phyloP scores from a whole-genome alignment of 495 filamentous ascomycete genomes.

The Rhypophila decipiens region DNA sequence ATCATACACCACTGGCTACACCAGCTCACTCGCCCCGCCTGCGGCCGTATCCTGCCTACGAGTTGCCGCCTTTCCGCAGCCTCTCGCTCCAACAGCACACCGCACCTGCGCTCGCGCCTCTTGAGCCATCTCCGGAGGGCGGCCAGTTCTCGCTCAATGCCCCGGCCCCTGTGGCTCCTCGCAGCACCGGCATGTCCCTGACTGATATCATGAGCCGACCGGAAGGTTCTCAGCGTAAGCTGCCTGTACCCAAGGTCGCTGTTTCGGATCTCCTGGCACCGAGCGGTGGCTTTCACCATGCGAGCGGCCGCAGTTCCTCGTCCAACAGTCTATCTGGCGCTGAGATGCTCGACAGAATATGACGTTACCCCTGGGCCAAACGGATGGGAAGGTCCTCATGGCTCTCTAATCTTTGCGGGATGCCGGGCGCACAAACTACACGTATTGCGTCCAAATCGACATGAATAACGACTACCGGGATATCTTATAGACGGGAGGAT shows the following conservation, averaged over 20 bases:
- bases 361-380: slow-evolving; percentile 3
- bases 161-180: slow-evolving; percentile 28
- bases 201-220: slow-evolving; percentile 87
- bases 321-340: slow-evolving; percentile 41
- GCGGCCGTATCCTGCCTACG: slow-evolving; percentile 60
- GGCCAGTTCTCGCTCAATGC: slow-evolving; percentile 36
- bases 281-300: slow-evolving; percentile 50
- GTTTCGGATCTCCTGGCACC: slow-evolving; percentile 79
- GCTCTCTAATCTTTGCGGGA: too few species aligned
- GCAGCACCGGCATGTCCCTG: slow-evolving; percentile 63
- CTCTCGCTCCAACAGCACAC: slow-evolving; percentile 66
- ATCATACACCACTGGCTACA: slow-evolving; percentile 92
- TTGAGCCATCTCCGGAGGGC: slow-evolving; percentile 70
- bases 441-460: slow-evolving; percentile 11
- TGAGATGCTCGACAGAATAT: slow-evolving; percentile 35
- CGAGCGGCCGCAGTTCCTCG: slow-evolving; percentile 42
- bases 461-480: slow-evolving; percentile 19
- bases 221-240: slow-evolving; percentile 81
- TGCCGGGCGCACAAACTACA: background rate
- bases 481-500: slow-evolving; percentile 18
- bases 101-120: slow-evolving; percentile 82
- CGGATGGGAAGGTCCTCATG: too few species aligned
- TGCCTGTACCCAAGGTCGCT: slow-evolving; percentile 87
- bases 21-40: slow-evolving; percentile 93
- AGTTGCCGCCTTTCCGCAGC: slow-evolving; percentile 84